Conservation (phyloP, 225 moss, liverwort and hornwort genomes). For the Ulota crispa region DNA sequence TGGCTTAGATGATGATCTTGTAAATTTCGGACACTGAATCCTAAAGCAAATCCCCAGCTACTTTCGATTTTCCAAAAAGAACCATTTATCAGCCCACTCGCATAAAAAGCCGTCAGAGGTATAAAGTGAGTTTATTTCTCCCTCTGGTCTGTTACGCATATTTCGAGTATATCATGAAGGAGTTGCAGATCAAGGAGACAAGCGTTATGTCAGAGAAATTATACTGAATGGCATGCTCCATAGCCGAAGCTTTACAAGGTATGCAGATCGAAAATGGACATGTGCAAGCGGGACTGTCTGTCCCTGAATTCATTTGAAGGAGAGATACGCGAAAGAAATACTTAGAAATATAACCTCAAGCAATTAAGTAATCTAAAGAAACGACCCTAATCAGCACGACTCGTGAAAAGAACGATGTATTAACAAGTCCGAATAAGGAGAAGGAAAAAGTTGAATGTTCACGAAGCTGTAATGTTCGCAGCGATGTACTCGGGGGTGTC, state of each 20-base stretch:
- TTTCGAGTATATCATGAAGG: background rate
- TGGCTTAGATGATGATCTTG: background rate
- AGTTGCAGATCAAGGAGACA: background rate
- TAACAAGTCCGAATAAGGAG: constrained; percentile 41
- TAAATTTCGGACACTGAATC: background rate
- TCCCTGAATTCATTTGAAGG: too few species aligned
- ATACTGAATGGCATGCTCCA: background rate
- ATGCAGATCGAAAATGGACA: background rate
- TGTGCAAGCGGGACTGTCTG: too few species aligned
- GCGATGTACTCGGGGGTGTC: constrained; percentile 9
- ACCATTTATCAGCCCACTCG: too few species aligned
- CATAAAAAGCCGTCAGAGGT: too few species aligned
- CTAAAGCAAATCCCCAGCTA: too few species aligned
- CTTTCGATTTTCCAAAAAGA: background rate
- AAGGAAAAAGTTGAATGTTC: constrained; percentile 24
- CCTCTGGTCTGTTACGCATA: too few species aligned
- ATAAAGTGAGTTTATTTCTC: background rate
- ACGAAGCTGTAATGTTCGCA: background rate
- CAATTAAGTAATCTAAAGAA: too few species aligned
- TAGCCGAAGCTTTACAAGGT: background rate
- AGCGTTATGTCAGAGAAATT: background rate
- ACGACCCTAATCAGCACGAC: background rate
- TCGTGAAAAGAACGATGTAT: constrained; percentile 27
- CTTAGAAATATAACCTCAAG: background rate
- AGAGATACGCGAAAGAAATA: background rate